A percentile compares a stretch with the other conserved stretches of the same genome.
These are phyloP conservation scores for Phytopythium kandeliae DNA, from an alignment of 352 stramenopile genomes.

Conservation along the genomic window DNA sequence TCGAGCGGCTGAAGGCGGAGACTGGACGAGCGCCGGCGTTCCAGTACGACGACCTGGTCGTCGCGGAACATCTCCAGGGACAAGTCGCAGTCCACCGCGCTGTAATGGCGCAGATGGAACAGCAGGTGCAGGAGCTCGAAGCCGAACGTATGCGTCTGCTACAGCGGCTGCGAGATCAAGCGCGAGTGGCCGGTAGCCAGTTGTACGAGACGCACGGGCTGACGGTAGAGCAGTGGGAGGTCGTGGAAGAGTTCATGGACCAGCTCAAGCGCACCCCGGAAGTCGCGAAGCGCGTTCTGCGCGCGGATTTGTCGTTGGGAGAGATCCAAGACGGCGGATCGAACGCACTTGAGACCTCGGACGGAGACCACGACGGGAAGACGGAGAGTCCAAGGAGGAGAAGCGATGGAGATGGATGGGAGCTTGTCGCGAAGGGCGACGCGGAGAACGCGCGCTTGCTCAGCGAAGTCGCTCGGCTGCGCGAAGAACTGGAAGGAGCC, in stretches of 20 bases:
- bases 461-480: slow-evolving; percentile 26
- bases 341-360: neutral
- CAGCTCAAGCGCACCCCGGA: slow-evolving; percentile 52
- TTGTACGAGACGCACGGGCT: slow-evolving; percentile 54
- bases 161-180: slow-evolving; percentile 53
- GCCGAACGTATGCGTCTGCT: slow-evolving; percentile 49
- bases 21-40: slow-evolving; percentile 36
- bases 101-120: slow-evolving; percentile 54
- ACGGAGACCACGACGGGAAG: neutral
- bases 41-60: slow-evolving; percentile 49
- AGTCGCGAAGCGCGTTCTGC: slow-evolving; percentile 34
- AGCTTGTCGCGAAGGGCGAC: slow-evolving; percentile 10
- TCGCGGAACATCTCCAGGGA: slow-evolving; percentile 47
- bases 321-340: neutral
- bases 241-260: slow-evolving; percentile 68
- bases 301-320: neutral
- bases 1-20: slow-evolving; percentile 56
- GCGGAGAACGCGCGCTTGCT: slow-evolving; percentile 27
- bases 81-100: slow-evolving; percentile 52
- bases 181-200: slow-evolving; percentile 33
- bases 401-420: neutral
- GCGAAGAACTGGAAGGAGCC: slow-evolving; percentile 24
- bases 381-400: neutral
- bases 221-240: slow-evolving; percentile 44
- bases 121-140: slow-evolving; percentile 59